Evolutionary conservation across 306 rosid species (phyloP).

Genomic region (Vigna trinervia): DNA sequence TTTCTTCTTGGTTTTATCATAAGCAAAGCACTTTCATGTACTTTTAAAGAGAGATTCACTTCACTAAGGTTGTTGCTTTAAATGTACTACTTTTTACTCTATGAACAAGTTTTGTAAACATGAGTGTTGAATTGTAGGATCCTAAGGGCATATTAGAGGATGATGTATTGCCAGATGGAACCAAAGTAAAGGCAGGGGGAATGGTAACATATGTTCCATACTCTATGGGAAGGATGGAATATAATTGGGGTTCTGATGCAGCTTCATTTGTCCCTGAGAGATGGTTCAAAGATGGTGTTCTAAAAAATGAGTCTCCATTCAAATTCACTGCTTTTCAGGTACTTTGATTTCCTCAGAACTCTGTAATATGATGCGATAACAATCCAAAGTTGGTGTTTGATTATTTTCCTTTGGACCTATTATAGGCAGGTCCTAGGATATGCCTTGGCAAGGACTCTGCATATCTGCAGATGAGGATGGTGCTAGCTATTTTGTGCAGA

Average conservation of each 20-base stretch:
- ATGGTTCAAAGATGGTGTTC: constrained; percentile 81
- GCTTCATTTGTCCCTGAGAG: constrained; percentile 79
- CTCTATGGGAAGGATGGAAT: constrained; percentile 97
- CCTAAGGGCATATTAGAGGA: constrained; percentile 89
- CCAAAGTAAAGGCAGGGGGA: constrained; percentile 90
- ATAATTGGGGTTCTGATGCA: constrained; percentile 92
- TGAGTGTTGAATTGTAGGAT: constrained; percentile 57
- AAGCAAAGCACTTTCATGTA: not conserved
- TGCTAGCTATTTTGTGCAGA: constrained; percentile 81
- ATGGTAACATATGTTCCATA: constrained; percentile 97
- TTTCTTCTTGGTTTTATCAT: not conserved
- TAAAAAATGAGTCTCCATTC: constrained; percentile 78
- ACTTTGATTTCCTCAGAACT: not conserved
- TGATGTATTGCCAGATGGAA: constrained; percentile 93
- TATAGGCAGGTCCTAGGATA: constrained; percentile 88
- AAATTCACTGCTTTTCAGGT: constrained; percentile 98
- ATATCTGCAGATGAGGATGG: constrained; percentile 95
- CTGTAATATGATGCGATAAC: not conserved
- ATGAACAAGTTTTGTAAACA: not conserved
- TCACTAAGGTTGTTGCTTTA: constrained; percentile 1
- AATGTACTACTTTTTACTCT: not conserved
- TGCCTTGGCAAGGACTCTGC: constrained; percentile 98
- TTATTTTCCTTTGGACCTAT: constrained; percentile 22
- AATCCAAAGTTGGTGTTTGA: not conserved
- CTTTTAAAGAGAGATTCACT: not conserved